Evolutionary conservation across 305 asterid species (phyloP), one percentile per base, ranked within the genome.

Genomic region (Striga hermonthica): DNA sequence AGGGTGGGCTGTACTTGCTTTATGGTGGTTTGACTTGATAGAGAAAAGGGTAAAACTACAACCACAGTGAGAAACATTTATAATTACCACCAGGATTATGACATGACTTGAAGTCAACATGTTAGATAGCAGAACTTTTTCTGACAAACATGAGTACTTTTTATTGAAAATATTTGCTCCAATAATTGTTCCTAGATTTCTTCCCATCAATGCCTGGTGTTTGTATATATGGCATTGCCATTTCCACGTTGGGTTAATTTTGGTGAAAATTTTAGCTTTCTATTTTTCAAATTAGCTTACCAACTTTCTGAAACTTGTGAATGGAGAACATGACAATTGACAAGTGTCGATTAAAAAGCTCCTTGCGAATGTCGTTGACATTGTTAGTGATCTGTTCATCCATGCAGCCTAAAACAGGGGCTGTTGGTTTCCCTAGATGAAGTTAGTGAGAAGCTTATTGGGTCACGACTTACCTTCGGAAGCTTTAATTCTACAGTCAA

Each of bases 221-320:
- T 61, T 37, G 10, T 5, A 28, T 2, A 40, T 12, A 6, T 48
- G 11, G 14, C 1, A 0, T 7, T 12, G 35, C 12, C 6, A 45
- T 13, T 47, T 66, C 16, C 50, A 40, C 56, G 35, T 56, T 56
- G 47, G 57, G 40, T 65, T 66, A 13, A 2, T 22, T 54, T 28
- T 66, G 9, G 61, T 39, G 9, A 7, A 48, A n/a, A 48, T 16
- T 48, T 48, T 5, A 48, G 12, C n/a, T 11, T 6, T 48, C 55
- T 48, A 48, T n/a, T 2, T n/a, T 48, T 48, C 9, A 14, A 49
- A 14, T 49, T 2, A 22, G 31, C 1, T 22, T 22, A 22, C 31
- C 31, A 22, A 22, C 31, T 22, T 22, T 22, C 31, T 22, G 31
- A 22, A 22, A 22, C 31, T 22, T 22, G 31, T 22, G 31, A 22